Conservation (phyloP, 2,329 filamentous ascomycete genomes). For the Hyphodiscus sp. region DNA sequence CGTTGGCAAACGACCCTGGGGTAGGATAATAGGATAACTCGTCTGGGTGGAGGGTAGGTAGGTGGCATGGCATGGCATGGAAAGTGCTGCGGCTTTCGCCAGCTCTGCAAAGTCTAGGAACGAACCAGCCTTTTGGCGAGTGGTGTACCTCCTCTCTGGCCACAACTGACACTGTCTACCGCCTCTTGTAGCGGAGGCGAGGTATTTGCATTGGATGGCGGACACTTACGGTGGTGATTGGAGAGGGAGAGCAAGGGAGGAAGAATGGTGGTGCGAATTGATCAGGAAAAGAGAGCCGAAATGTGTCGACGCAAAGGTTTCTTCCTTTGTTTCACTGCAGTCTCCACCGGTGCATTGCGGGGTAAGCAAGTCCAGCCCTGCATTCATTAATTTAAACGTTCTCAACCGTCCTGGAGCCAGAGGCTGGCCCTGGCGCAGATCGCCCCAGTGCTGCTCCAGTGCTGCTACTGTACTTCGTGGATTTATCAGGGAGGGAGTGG, state of each 20-base stretch:
- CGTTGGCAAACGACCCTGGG: neutral
- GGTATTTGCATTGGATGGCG: neutral
- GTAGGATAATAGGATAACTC: too few species aligned
- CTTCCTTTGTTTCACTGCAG: too few species aligned
- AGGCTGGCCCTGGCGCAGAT: neutral
- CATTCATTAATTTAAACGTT: neutral
- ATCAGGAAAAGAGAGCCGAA: neutral
- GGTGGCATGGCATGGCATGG: neutral
- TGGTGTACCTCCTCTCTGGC: neutral
- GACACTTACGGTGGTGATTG: neutral
- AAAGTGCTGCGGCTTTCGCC: neutral
- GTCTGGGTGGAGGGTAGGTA: too few species aligned
- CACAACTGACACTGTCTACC: neutral
- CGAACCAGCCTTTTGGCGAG: neutral
- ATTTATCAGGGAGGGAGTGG: too few species aligned
- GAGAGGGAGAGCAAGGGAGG: neutral
- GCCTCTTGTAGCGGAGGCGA: neutral
- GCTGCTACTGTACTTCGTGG: too few species aligned
- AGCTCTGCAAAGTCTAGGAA: neutral
- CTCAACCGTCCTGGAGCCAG: neutral
- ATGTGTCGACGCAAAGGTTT: neutral
- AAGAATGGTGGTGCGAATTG: neutral
- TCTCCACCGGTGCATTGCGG: neutral
- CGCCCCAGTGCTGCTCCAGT: neutral
- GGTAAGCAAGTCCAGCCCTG: neutral